Evolutionary conservation across 73 alveolate genomes (phyloP).

Genomic region (Vitrella brassicaformis): DNA sequence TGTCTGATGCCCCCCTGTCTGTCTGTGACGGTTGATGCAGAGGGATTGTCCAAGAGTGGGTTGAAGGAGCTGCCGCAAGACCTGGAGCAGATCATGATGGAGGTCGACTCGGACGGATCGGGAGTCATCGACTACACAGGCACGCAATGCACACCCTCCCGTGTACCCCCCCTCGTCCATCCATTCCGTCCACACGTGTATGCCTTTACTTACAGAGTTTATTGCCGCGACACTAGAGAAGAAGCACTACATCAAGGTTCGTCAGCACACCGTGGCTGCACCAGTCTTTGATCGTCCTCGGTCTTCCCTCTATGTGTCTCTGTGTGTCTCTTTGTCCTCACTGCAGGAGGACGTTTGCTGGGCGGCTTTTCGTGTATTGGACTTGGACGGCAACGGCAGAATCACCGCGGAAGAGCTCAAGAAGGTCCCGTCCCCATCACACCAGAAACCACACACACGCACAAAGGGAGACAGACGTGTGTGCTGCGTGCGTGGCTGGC

Average conservation of each 20-base stretch:
- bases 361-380: slow-evolving; percentile 49
- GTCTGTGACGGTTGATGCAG: too few species aligned
- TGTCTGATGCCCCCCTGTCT: background rate
- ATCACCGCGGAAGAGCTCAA: slow-evolving; percentile 45
- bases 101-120: slow-evolving; percentile 29
- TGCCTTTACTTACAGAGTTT: too few species aligned
- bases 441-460: background rate
- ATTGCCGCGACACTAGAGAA: slow-evolving; percentile 31
- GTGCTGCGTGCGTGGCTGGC: slow-evolving; percentile 9
- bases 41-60: slow-evolving; percentile 17
- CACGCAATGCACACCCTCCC: too few species aligned
- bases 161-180: too few species aligned
- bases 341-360: slow-evolving; percentile 34
- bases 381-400: slow-evolving; percentile 44
- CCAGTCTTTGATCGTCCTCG: too few species aligned
- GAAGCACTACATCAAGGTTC: slow-evolving; percentile 16
- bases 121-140: slow-evolving; percentile 35
- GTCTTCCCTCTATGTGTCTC: too few species aligned
- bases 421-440: slow-evolving; percentile 2
- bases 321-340: background rate
- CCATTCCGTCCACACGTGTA: too few species aligned
- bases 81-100: slow-evolving; percentile 11
- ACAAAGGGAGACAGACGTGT: background rate
- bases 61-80: slow-evolving; percentile 29
- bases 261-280: too few species aligned